Evolutionary conservation across 768 basidiomycete species (phyloP).

Genomic region (Amanita subjunquillea): DNA sequence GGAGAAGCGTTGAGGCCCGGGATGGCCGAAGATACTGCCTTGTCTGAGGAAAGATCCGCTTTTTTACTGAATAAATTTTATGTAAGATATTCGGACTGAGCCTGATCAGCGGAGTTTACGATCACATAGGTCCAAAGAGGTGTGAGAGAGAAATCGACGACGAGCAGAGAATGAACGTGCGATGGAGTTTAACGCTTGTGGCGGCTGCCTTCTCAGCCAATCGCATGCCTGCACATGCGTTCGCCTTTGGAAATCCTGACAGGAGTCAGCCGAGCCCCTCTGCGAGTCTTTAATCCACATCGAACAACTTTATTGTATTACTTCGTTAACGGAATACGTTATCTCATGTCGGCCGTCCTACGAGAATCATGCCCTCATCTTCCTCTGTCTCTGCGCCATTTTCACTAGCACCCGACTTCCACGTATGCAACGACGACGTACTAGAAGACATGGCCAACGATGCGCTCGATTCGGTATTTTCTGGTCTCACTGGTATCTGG

Average conservation of each 20-base stretch:
- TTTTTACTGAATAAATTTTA: neutral
- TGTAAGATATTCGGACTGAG: neutral
- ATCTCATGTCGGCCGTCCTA: slow-evolving; percentile 43
- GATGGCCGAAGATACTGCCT: neutral
- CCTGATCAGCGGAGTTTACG: neutral
- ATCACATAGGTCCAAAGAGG: too few species aligned
- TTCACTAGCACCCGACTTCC: slow-evolving; percentile 42
- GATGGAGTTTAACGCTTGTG: neutral
- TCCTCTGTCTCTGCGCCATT: slow-evolving; percentile 70
- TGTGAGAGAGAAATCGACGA: too few species aligned
- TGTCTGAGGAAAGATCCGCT: slow-evolving; percentile 2
- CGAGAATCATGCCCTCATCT: slow-evolving; percentile 76
- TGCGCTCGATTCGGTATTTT: slow-evolving; percentile 17
- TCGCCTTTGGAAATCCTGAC: neutral
- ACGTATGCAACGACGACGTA: slow-evolving; percentile 20
- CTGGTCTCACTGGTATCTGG: neutral
- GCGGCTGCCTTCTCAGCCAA: neutral
- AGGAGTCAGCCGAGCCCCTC: too few species aligned
- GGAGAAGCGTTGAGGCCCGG: neutral
- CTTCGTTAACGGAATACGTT: neutral
- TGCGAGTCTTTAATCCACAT: too few species aligned
- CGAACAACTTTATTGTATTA: neutral
- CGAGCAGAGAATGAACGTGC: neutral
- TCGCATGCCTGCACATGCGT: neutral
- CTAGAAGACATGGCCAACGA: slow-evolving; percentile 23